Conservation (phyloP, 1,284 basidiomycete species). For the Cutaneotrichosporon dermatis region DNA sequence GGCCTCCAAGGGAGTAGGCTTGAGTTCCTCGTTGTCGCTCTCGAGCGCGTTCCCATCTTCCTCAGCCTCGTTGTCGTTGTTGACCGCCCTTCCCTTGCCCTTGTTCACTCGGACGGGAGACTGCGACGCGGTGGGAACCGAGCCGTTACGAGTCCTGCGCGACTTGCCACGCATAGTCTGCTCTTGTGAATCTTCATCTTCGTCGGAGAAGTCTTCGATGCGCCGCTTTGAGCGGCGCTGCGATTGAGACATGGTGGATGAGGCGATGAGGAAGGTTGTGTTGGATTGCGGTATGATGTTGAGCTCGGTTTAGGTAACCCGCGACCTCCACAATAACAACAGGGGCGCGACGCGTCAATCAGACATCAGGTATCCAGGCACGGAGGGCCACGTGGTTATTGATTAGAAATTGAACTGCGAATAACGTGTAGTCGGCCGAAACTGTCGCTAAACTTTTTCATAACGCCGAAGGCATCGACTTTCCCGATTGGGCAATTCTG, state of each 20-base stretch:
- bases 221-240: constrained; percentile 1
- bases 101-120: neutral
- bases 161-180: too few relatives aligned
- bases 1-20: neutral
- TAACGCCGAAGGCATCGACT: neutral
- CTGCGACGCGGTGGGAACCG: too few relatives aligned
- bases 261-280: too few relatives aligned
- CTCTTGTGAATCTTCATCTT: neutral
- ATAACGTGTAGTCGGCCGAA: too few relatives aligned
- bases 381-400: too few relatives aligned
- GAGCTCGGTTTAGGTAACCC: too few relatives aligned
- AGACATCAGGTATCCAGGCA: too few relatives aligned
- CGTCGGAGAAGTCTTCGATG: neutral
- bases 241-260: neutral
- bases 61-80: neutral
- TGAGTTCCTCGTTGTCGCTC: constrained; percentile 5
- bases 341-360: too few relatives aligned
- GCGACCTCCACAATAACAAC: too few relatives aligned
- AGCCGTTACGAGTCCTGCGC: too few relatives aligned
- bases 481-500: neutral
- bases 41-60: neutral
- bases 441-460: neutral
- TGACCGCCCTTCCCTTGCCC: constrained; percentile 2
- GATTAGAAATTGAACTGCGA: too few relatives aligned
- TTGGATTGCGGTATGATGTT: too few relatives aligned